phyloP scores from a whole-genome alignment of 495 filamentous ascomycete species.

The Wilcoxina mikolae region DNA sequence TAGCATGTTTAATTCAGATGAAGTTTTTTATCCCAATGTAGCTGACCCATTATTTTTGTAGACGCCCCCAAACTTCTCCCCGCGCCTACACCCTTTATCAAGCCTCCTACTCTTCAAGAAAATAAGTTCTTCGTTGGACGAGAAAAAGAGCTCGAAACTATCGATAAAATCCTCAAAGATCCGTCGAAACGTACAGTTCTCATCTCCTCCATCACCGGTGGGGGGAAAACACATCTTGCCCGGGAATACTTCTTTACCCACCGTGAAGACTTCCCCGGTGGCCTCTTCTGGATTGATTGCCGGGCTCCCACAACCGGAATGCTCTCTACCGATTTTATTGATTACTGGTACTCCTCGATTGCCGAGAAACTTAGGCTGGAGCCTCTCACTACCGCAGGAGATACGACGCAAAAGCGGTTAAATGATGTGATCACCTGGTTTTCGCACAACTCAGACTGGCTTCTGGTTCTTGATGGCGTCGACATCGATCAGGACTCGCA shows the following conservation, averaged over 20 bases:
- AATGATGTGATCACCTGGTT: slow-evolving; percentile 52
- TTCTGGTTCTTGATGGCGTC: slow-evolving; percentile 62
- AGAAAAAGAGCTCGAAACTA: slow-evolving; percentile 48
- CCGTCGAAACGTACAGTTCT: slow-evolving; percentile 51
- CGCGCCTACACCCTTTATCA: slow-evolving; percentile 32
- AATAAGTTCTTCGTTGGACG: slow-evolving; percentile 67
- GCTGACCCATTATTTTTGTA: slow-evolving; percentile 1
- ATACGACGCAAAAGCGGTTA: neutral
- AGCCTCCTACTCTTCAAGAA: slow-evolving; percentile 59
- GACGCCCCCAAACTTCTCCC: neutral
- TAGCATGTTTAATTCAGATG: neutral
- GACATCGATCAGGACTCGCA: slow-evolving; percentile 48
- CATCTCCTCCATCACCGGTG: slow-evolving; percentile 58
- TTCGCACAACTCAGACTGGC: slow-evolving; percentile 52
- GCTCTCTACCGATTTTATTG: slow-evolving; percentile 30
- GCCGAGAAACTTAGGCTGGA: slow-evolving; percentile 48
- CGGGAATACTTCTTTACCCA: slow-evolving; percentile 64
- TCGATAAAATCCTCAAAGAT: slow-evolving; percentile 55
- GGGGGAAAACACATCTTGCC: slow-evolving; percentile 70
- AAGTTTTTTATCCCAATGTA: neutral
- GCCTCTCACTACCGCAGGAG: slow-evolving; percentile 6
- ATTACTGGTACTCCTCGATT: slow-evolving; percentile 61
- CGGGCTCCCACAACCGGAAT: slow-evolving; percentile 29
- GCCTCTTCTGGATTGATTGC: slow-evolving; percentile 67
- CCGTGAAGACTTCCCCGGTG: slow-evolving; percentile 50